A percentile compares a stretch with the other conserved stretches of the same genome.
Conservation (phyloP, 2,329 filamentous ascomycete species). For the Immersiporthe knoxdaviesiana region DNA sequence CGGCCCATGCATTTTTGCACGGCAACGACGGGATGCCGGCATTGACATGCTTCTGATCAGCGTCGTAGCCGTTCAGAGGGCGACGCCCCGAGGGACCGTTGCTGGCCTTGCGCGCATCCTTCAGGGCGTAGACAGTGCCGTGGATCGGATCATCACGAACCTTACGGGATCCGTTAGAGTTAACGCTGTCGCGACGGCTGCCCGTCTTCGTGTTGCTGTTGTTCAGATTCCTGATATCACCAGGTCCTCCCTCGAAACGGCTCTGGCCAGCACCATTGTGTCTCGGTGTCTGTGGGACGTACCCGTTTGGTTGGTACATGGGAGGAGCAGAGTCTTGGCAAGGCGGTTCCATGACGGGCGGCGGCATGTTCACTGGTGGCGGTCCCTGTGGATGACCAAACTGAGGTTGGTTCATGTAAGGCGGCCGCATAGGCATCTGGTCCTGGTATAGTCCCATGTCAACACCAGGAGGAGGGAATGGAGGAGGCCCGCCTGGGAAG, state of each 20-base stretch:
- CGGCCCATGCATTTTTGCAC: slow-evolving; percentile 2
- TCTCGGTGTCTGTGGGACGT: slow-evolving; percentile 2
- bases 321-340: slow-evolving; percentile 11
- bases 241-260: neutral
- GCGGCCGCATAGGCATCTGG: slow-evolving; percentile 9
- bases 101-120: slow-evolving; percentile 12
- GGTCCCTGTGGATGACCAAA: slow-evolving; percentile 5
- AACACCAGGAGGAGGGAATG: neutral
- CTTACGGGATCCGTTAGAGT: slow-evolving; percentile 19
- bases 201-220: neutral
- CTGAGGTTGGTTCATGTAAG: slow-evolving; percentile 13
- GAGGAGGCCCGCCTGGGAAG: neutral
- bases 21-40: too few species aligned
- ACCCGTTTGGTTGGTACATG: slow-evolving; percentile 22
- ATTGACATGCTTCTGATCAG: neutral
- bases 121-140: slow-evolving; percentile 22
- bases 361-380: neutral
- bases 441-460: slow-evolving; percentile 15
- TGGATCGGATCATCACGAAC: slow-evolving; percentile 19
- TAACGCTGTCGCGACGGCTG: slow-evolving; percentile 20
- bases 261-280: neutral
- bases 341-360: slow-evolving; percentile 12
- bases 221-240: neutral
- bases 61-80: neutral
- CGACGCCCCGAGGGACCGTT: neutral